Conservation (phyloP, 179 eudicot species). For the Corrigiola litoralis region DNA sequence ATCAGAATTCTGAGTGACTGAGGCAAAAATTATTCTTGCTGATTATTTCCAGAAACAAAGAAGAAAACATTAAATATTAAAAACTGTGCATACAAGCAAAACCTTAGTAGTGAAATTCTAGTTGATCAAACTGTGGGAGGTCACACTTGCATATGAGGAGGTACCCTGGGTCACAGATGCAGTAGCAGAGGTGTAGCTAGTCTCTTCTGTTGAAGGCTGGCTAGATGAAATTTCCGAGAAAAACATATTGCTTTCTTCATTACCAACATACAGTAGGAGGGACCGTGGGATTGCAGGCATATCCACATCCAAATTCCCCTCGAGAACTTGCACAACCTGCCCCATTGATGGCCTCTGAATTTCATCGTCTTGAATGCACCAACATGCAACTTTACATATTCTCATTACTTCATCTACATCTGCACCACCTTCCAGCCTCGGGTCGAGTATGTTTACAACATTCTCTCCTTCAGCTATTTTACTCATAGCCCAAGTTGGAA, state of each 20-base stretch:
- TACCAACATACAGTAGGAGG: constrained; percentile 32
- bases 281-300: constrained; percentile 55
- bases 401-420: constrained; percentile 35
- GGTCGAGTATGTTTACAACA: constrained; percentile 37
- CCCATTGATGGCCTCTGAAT: constrained; percentile 50
- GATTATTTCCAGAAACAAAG: too few relatives aligned
- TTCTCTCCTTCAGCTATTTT: constrained; percentile 31
- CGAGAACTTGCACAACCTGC: constrained; percentile 57
- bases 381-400: constrained; percentile 50
- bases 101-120: too few relatives aligned
- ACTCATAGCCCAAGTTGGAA: constrained; percentile 45
- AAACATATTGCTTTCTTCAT: constrained; percentile 31
- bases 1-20: too few relatives aligned
- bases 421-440: constrained; percentile 31
- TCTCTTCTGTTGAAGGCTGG: constrained; percentile 8
- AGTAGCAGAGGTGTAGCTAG: neutral
- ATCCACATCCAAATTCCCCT: constrained; percentile 51
- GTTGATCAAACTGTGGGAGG: too few relatives aligned
- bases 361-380: constrained; percentile 68
- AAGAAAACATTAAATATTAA: too few relatives aligned
- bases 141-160: too few relatives aligned
- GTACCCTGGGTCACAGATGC: neutral
- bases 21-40: too few relatives aligned
- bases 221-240: constrained; percentile 34
- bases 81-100: too few relatives aligned